phyloP scores from a whole-genome alignment of 352 stramenopile species.

The Globisporangium abappressorium region DNA sequence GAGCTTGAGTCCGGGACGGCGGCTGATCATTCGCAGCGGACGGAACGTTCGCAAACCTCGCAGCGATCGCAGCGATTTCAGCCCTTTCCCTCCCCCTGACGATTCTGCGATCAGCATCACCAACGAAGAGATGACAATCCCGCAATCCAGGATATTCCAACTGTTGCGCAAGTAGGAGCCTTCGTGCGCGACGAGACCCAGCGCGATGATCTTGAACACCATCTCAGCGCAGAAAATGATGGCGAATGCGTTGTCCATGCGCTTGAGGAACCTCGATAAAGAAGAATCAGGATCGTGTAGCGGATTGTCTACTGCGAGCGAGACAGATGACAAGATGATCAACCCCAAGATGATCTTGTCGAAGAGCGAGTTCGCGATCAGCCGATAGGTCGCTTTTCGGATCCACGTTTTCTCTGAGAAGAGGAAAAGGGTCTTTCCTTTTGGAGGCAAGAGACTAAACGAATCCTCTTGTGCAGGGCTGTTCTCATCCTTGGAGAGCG shows the following conservation, averaged over 20 bases:
- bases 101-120: slow-evolving; percentile 62
- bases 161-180: slow-evolving; percentile 73
- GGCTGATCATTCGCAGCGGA: slow-evolving; percentile 89
- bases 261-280: slow-evolving; percentile 40
- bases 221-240: slow-evolving; percentile 88
- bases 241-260: slow-evolving; percentile 73
- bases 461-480: not conserved
- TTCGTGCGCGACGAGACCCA: slow-evolving; percentile 70
- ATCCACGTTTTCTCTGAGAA: slow-evolving; percentile 43
- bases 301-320: slow-evolving; percentile 87
- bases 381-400: slow-evolving; percentile 31
- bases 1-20: slow-evolving; percentile 81
- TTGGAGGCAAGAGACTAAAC: slow-evolving; percentile 18
- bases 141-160: slow-evolving; percentile 90
- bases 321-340: slow-evolving; percentile 83
- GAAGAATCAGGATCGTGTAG: slow-evolving; percentile 50
- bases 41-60: slow-evolving; percentile 85
- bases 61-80: slow-evolving; percentile 82
- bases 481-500: not conserved
- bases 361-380: slow-evolving; percentile 74
- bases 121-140: slow-evolving; percentile 85
- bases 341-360: slow-evolving; percentile 77
- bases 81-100: slow-evolving; percentile 30
- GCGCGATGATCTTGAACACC: slow-evolving; percentile 85
- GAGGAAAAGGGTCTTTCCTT: slow-evolving; percentile 41